Conservation (phyloP, 169 alveolate species). For the Plasmodium vinckei region DNA sequence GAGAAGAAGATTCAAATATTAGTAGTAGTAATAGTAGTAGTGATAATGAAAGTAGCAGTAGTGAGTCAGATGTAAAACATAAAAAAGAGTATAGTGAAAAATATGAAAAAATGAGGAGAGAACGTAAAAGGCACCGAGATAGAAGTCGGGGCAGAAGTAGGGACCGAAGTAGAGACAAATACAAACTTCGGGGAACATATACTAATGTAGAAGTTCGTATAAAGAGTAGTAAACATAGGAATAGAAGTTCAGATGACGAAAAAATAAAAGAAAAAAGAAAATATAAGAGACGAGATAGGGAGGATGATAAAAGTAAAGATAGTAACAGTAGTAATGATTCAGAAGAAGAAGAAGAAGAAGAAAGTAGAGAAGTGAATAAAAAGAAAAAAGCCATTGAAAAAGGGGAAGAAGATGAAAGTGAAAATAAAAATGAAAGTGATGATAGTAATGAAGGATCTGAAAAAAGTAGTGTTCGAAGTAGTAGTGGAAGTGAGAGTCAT, state of each 20-base stretch:
- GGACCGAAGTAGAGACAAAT: conserved; percentile 17
- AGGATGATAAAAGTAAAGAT: neutral
- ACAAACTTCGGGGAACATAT: conserved; percentile 25
- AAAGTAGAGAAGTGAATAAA: neutral
- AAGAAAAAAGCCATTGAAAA: neutral
- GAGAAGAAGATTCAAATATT: neutral
- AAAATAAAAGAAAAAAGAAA: conserved; percentile 5
- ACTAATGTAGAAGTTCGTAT: conserved; percentile 44
- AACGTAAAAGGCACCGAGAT: neutral
- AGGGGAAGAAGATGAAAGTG: neutral
- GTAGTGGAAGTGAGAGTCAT: neutral
- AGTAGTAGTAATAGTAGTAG: neutral
- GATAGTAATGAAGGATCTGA: neutral
- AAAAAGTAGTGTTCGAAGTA: neutral
- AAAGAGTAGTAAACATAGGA: conserved; percentile 24
- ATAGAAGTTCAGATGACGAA: conserved; percentile 5
- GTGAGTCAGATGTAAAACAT: neutral
- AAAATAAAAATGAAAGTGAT: neutral
- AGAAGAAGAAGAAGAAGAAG: neutral
- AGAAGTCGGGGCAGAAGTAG: neutral
- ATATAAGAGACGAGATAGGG: neutral
- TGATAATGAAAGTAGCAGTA: conserved; percentile 4
- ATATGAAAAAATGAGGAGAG: neutral
- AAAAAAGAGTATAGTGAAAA: neutral
- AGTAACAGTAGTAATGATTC: neutral